Percentiles rank a stretch among this genome's conserved stretches.
phyloP scores from a whole-genome alignment of 2,329 filamentous ascomycete genomes.

The Trichoderma sp. region DNA sequence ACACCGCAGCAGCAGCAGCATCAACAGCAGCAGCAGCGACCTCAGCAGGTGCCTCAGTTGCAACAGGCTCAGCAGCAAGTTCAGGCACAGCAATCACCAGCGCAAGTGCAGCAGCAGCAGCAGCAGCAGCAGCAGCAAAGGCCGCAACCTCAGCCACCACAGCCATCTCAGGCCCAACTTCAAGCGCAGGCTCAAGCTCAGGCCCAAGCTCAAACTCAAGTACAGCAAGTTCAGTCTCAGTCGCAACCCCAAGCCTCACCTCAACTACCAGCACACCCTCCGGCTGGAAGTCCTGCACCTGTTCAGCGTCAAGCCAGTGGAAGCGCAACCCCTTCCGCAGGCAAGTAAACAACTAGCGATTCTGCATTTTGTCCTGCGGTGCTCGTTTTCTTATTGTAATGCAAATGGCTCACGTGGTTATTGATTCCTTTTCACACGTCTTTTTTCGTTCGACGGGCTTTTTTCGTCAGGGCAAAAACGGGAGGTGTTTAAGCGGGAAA shows the following conservation, averaged over 20 bases:
- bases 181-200: constrained; percentile 10
- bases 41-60: constrained; percentile 27
- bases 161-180: constrained; percentile 3
- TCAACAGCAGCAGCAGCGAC: constrained; percentile 25
- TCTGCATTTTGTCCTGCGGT: not conserved
- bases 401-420: not conserved
- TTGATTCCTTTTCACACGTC: not conserved
- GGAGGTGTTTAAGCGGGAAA: not conserved
- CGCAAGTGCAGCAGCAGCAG: constrained; percentile 22
- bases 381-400: not conserved
- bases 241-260: constrained; percentile 25
- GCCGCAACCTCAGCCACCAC: constrained; percentile 21
- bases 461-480: not conserved
- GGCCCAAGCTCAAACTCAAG: constrained; percentile 18
- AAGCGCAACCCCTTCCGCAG: constrained; percentile 42
- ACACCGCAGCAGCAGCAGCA: constrained; percentile 27
- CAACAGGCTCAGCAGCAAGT: constrained; percentile 13
- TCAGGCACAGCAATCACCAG: constrained; percentile 17
- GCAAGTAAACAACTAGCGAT: constrained; percentile 26
- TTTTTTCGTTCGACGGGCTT: not conserved
- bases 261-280: constrained; percentile 18
- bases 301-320: constrained; percentile 41
- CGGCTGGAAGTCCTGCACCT: constrained; percentile 26
- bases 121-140: constrained; percentile 10
- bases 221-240: constrained; percentile 22